A percentile compares a stretch with the other conserved stretches of the same genome.
These are phyloP conservation scores for Trypanosoma melophagium DNA, from an alignment of 208 protist genomes.

Conservation along the genomic window DNA sequence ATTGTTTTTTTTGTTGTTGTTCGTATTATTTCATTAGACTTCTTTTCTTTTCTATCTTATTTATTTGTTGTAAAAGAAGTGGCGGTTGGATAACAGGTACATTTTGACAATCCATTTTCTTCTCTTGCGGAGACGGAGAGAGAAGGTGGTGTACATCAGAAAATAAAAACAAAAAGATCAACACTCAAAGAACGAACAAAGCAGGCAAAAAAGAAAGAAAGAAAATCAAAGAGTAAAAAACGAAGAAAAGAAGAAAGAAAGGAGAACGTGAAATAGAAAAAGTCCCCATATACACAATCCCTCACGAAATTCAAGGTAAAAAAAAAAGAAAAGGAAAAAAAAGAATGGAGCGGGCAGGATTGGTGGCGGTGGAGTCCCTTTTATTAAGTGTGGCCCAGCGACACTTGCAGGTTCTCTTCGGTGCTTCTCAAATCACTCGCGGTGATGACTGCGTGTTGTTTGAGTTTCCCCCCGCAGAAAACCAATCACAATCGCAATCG, in stretches of 20 bases:
- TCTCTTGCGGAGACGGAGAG: not conserved
- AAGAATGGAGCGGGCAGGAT: constrained; percentile 28
- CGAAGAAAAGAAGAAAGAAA: not conserved
- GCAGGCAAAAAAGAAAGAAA: not conserved
- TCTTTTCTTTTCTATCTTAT: no score
- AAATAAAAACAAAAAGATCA: not conserved
- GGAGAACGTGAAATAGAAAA: constrained; percentile 14
- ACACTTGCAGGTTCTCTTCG: constrained; percentile 77
- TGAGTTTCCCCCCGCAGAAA: constrained; percentile 46
- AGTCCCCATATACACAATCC: not conserved
- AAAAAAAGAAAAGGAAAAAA: not conserved
- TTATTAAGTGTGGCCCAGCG: constrained; percentile 83
- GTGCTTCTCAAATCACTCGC: constrained; percentile 51
- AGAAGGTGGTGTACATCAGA: not conserved
- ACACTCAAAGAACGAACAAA: not conserved
- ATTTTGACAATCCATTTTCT: not conserved
- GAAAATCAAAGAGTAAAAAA: not conserved
- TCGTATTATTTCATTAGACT: no score
- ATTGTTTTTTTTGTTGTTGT: no score
- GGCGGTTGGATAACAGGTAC: not conserved
- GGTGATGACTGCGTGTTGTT: constrained; percentile 85
- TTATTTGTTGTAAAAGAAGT: not conserved
- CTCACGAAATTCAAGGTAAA: not conserved
- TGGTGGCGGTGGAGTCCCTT: constrained; percentile 79
- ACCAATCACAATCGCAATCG: no score